phyloP scores from a whole-genome alignment of 2,329 filamentous ascomycete genomes.

The Fusarium tjaetaba region DNA sequence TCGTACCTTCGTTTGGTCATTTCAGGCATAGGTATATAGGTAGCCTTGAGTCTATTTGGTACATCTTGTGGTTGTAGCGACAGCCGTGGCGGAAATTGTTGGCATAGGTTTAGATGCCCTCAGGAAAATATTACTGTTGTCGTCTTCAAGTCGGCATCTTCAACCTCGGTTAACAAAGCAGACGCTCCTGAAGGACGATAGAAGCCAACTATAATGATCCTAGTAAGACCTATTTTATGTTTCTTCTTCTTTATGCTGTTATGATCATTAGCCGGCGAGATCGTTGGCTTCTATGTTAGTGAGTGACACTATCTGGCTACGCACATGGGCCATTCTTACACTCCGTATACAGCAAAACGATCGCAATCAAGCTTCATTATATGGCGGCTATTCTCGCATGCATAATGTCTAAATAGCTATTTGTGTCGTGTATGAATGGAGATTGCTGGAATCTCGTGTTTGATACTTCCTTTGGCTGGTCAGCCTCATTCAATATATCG shows the following conservation, averaged over 20 bases:
- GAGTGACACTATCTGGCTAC: background rate
- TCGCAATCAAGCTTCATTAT: background rate
- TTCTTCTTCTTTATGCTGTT: background rate
- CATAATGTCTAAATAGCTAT: background rate
- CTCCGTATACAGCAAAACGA: rapidly evolving
- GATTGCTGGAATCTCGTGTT: background rate
- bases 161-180: background rate
- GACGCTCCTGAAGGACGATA: background rate
- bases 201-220: background rate
- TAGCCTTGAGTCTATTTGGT: background rate
- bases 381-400: too few relatives aligned
- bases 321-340: background rate
- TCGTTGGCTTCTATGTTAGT: background rate
- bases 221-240: too few relatives aligned
- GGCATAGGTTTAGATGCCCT: background rate
- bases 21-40: background rate
- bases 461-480: background rate
- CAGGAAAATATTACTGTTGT: background rate
- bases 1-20: background rate
- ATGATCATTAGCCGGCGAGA: background rate
- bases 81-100: background rate
- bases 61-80: background rate
- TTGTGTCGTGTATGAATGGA: background rate
- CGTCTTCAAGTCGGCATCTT: background rate
- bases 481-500: background rate